Base-by-base conservation (phyloP, 306 rosid genomes). In the Malus sieversii region DNA sequence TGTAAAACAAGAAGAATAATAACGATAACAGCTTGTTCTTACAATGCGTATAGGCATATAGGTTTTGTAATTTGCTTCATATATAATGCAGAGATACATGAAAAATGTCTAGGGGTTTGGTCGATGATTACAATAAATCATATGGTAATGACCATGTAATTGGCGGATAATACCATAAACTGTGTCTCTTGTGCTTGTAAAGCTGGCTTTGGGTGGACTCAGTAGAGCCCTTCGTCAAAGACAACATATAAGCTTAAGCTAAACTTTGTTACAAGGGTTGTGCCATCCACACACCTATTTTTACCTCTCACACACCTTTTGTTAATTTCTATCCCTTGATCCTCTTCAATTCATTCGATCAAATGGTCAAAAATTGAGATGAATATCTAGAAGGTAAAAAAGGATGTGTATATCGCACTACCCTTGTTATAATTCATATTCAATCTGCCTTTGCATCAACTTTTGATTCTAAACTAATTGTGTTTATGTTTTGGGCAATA, bases 121-220 rank as follows among this genome's bases (percentile, higher is more conserved):
- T 30, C 30, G 53, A 18, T 60, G 25, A 38, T 30, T 45, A 77
- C 70, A 57, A 69, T 32, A 19, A 27, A 59, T 16, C 48, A 3
- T 20, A 5, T 30, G 63, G 38, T 27, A 59, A 53, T 22, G 73
- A 32, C 5, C 27, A 33, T 42, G 60, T 20, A 15, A 27, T 60
- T 20, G 70, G 70, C 80, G 80, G 80, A 60, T 61, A 30, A 5
- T 30, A 60, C 70, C 70, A 77, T 70, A 75, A 27, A 32, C 32
- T 60, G 23, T 61, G 75, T 48, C 70, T 27, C 52, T 60, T 77
- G 70, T 45, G 45, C 33, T 60, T 32, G 75, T 77, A 70, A 70
- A 60, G 53, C 75, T 44, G 25, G 66, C 25, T 10, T 20, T 2
- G 55, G 27, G 30, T 30, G 25, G 23, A 68, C 10, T 14, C 8